Conservation (phyloP, 2,329 filamentous ascomycete species). For the Diplocarpon mali region DNA sequence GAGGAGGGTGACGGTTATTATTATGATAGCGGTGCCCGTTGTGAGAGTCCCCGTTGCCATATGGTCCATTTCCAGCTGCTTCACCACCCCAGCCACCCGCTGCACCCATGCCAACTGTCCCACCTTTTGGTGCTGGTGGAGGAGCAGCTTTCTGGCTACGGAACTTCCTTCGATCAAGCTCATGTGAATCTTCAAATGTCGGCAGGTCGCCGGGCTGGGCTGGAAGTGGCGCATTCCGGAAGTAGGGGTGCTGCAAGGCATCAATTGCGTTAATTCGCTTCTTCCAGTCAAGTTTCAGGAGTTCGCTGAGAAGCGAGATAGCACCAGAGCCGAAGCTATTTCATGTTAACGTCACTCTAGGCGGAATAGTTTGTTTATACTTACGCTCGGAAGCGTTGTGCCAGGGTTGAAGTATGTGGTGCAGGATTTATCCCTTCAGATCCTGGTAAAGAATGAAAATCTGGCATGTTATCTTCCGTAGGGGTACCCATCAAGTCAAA, state of each 20-base stretch:
- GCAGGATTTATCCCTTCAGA: slow-evolving; percentile 63
- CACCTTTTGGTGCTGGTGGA: slow-evolving; percentile 84
- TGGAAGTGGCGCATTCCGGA: slow-evolving; percentile 67
- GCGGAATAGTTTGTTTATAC: slow-evolving; percentile 4
- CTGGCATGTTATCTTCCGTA: slow-evolving; percentile 84
- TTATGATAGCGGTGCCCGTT: slow-evolving; percentile 23
- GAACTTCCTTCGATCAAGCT: slow-evolving; percentile 87
- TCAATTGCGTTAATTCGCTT: slow-evolving; percentile 87
- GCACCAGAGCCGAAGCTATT: slow-evolving; percentile 55
- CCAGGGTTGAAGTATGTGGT: slow-evolving; percentile 51
- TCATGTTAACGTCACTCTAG: slow-evolving; percentile 5
- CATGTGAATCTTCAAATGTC: slow-evolving; percentile 85
- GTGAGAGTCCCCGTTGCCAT: slow-evolving; percentile 19
- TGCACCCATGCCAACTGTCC: slow-evolving; percentile 66
- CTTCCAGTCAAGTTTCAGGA: slow-evolving; percentile 82
- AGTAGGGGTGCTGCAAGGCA: slow-evolving; percentile 85
- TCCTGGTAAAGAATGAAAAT: slow-evolving; percentile 73
- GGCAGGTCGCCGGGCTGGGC: slow-evolving; percentile 81
- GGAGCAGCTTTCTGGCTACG: slow-evolving; percentile 74
- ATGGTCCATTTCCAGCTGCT: slow-evolving; percentile 16
- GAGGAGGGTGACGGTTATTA: slow-evolving; percentile 20
- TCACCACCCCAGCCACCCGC: slow-evolving; percentile 29
- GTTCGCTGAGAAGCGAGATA: slow-evolving; percentile 67
- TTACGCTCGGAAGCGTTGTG: slow-evolving; percentile 64
- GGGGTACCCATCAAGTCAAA: slow-evolving; percentile 88